Base-by-base conservation (phyloP, 1,284 basidiomycete genomes). In the Heterobasidion annosum region DNA sequence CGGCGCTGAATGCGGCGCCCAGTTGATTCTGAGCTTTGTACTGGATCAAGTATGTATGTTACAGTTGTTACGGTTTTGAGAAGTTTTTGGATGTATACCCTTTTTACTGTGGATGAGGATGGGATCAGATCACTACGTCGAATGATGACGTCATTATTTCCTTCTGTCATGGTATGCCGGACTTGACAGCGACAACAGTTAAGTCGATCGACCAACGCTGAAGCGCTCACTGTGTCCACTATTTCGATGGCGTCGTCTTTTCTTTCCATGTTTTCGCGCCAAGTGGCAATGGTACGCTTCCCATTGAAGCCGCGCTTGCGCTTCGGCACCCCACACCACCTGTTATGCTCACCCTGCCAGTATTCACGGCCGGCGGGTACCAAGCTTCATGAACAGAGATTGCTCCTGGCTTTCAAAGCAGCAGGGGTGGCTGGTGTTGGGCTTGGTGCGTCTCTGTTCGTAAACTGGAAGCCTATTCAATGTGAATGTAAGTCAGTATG, bases 401-500 rank as follows among this genome's bases (percentile, higher is more conserved):
- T 25, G 34, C 40, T 16, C 50, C 53, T 48, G 19, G 13, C 50
- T 16, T 32, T 56, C 33, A 62, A 58, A 52, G 40, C 40, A 40
- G 59, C 59, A 1, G 63, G 64, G 5, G 32, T 65, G 8, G 60
- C 62, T 1, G 59, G 65, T 18, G 54, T 63, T 1, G 64, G 68
- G 8, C 53, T 70, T 2, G 65, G 65, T 16, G 52, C 69, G 50
- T 63, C 64, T 6, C 44, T 53, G 9, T 56, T 61, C 15, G 15
- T 62, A 54, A 37, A 60, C 48, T 33, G 48, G n/a, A 50, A 45
- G 52, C 50, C 51, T 0, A 55, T 71, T n/a, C 63, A 66, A 56
- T 71, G 69, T 55, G 69, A 71, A 56, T 53, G 69, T 70, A 59
- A 43, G 69, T 62, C 18, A 5, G 6, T n/a, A 44, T 18, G 12